Percentiles rank a stretch among this genome's conserved stretches.
These are phyloP conservation scores for Calonectria pseudoreteaudii DNA, from an alignment of 2,329 filamentous ascomycete species.

Conservation along the genomic window DNA sequence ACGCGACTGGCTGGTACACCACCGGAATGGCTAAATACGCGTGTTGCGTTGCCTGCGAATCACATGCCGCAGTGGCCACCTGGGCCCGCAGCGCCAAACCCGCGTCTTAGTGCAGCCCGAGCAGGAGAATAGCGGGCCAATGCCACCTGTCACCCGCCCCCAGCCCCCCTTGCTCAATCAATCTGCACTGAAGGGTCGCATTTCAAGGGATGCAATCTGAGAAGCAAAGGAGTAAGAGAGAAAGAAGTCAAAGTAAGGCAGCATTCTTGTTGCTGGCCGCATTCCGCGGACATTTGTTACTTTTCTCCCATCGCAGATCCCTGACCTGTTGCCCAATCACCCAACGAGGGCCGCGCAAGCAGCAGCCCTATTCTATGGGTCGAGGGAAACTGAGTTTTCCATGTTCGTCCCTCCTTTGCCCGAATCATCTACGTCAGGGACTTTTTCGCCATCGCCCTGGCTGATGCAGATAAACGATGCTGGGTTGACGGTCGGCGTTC, in stretches of 20 bases:
- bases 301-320: not conserved
- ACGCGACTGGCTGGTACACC: not conserved
- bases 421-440: not conserved
- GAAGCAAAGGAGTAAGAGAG: not conserved
- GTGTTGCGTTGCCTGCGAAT: not conserved
- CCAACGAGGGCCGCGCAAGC: not conserved
- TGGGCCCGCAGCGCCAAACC: not conserved
- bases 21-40: not conserved
- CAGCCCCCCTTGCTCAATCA: not conserved
- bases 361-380: not conserved
- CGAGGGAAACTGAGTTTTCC: not conserved
- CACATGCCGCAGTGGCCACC: not conserved
- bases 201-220: not conserved
- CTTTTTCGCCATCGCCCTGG: not conserved
- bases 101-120: not conserved
- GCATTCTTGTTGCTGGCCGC: not conserved
- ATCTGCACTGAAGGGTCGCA: not conserved
- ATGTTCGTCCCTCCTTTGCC: not conserved
- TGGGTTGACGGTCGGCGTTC: not conserved
- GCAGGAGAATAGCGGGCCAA: not conserved
- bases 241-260: not conserved
- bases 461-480: constrained; percentile 15
- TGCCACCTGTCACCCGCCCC: constrained; percentile 7
- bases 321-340: not conserved
- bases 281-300: not conserved